Conservation (phyloP, 352 stramenopile genomes). For the Phytophthora tentaculata region DNA sequence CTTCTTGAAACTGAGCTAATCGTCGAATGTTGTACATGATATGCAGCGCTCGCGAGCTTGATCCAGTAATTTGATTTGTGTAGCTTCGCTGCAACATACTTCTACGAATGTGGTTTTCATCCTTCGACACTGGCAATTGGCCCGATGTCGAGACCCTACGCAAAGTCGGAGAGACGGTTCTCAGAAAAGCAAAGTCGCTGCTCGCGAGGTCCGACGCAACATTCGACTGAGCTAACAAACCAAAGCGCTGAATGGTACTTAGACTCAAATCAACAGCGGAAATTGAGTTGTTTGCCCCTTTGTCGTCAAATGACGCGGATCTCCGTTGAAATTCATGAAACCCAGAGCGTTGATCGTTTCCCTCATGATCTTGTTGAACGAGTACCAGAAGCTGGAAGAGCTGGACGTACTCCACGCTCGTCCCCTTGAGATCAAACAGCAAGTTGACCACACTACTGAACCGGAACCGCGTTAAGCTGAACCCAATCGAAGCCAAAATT, state of each 20-base stretch:
- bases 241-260: conserved; percentile 12
- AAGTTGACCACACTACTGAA: conserved; percentile 63
- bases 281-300: conserved; percentile 6
- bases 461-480: conserved; percentile 55
- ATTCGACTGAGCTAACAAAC: conserved; percentile 12
- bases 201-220: conserved; percentile 10
- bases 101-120: conserved; percentile 1
- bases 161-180: conserved; percentile 9
- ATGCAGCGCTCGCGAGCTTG: conserved; percentile 23
- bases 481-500: conserved; percentile 45
- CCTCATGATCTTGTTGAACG: conserved; percentile 16
- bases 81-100: conserved; percentile 23
- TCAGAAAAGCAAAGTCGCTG: conserved; percentile 20
- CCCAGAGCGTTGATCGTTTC: background rate
- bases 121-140: background rate
- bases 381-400: conserved; percentile 43
- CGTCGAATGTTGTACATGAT: conserved; percentile 24
- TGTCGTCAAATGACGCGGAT: conserved; percentile 8
- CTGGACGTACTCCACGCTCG: conserved; percentile 48
- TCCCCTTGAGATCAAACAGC: conserved; percentile 47
- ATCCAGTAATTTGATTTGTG: conserved; percentile 15
- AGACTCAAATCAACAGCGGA: conserved; percentile 1
- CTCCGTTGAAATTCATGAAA: conserved; percentile 8
- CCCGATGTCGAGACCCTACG: background rate
- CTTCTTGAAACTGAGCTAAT: conserved; percentile 13